Evolutionary conservation across 2,329 filamentous ascomycete genomes (phyloP).

Genomic region (Colletotrichum simmondsii): DNA sequence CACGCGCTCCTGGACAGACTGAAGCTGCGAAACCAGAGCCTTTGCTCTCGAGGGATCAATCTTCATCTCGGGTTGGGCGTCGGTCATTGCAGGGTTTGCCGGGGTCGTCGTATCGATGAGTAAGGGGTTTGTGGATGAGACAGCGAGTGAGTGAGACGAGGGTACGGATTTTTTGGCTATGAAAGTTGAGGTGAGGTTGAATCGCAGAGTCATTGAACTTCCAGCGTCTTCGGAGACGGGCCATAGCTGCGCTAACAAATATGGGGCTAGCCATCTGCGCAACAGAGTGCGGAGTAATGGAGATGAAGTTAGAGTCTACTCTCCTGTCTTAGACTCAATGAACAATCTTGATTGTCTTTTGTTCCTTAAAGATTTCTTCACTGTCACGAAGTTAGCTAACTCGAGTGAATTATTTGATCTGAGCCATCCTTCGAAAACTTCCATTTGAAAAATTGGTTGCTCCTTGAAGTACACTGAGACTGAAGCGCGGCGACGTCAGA

Average conservation of each 20-base stretch:
- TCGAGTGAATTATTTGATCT: too few species aligned
- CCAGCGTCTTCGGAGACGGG: slow-evolving; percentile 12
- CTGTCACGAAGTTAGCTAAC: too few species aligned
- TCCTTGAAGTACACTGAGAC: background rate
- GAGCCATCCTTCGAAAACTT: too few species aligned
- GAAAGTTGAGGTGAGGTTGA: background rate
- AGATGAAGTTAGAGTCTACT: background rate
- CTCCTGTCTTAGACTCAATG: background rate
- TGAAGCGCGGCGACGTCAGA: slow-evolving; percentile 16
- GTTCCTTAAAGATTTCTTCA: too few species aligned
- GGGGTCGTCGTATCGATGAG: background rate
- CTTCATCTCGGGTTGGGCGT: slow-evolving; percentile 61
- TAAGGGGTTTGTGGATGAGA: background rate
- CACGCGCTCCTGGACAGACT: slow-evolving; percentile 69
- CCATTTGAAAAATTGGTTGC: too few species aligned
- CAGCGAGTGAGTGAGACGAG: background rate
- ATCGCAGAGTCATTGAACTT: slow-evolving; percentile 26
- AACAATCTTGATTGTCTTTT: background rate
- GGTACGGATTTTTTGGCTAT: background rate
- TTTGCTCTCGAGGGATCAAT: slow-evolving; percentile 71
- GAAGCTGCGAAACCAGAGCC: slow-evolving; percentile 71
- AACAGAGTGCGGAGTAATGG: background rate
- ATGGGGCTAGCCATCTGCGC: background rate
- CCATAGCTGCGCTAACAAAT: slow-evolving; percentile 8
- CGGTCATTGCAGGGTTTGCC: slow-evolving; percentile 28